Percentiles rank a stretch among this genome's conserved stretches.
Evolutionary conservation across 2,329 filamentous ascomycete species (phyloP).

Genomic region (Fusarium lyarnte): DNA sequence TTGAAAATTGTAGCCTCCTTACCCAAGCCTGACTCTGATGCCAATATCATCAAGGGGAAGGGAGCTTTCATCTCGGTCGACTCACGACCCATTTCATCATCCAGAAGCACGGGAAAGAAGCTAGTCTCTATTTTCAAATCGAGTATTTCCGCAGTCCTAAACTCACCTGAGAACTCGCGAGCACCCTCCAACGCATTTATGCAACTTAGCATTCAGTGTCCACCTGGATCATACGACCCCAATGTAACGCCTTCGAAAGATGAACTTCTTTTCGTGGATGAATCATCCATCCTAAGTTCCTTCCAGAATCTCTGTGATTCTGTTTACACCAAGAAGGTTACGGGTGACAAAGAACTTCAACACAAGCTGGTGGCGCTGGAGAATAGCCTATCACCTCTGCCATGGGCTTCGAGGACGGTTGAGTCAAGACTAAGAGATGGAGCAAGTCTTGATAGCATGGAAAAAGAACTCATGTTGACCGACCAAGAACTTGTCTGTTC

Average conservation of each 20-base stretch:
- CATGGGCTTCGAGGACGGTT: neutral
- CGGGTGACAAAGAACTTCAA: neutral
- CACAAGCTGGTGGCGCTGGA: neutral
- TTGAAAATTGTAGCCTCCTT: constrained; percentile 58
- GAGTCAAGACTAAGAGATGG: neutral
- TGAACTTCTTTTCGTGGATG: constrained; percentile 73
- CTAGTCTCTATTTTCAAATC: constrained; percentile 64
- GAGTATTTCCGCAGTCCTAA: constrained; percentile 52
- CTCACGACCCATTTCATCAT: constrained; percentile 67
- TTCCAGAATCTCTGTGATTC: constrained; percentile 57
- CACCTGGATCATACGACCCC: constrained; percentile 71
- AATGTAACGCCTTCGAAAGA: constrained; percentile 79
- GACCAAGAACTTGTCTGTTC: constrained; percentile 17
- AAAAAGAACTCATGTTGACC: neutral
- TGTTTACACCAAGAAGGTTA: constrained; percentile 46
- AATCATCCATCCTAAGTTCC: constrained; percentile 54
- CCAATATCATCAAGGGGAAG: constrained; percentile 54
- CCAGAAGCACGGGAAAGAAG: constrained; percentile 67
- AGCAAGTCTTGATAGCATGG: neutral
- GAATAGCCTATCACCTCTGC: neutral
- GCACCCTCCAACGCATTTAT: constrained; percentile 66
- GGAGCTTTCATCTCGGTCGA: constrained; percentile 75
- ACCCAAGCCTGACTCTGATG: constrained; percentile 60
- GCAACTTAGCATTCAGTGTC: constrained; percentile 70
- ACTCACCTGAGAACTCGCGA: constrained; percentile 35